These are phyloP conservation scores for Protomyces arabidopsidicola DNA, from an alignment of 1,139 yeast genomes.

Conservation along the genomic window DNA sequence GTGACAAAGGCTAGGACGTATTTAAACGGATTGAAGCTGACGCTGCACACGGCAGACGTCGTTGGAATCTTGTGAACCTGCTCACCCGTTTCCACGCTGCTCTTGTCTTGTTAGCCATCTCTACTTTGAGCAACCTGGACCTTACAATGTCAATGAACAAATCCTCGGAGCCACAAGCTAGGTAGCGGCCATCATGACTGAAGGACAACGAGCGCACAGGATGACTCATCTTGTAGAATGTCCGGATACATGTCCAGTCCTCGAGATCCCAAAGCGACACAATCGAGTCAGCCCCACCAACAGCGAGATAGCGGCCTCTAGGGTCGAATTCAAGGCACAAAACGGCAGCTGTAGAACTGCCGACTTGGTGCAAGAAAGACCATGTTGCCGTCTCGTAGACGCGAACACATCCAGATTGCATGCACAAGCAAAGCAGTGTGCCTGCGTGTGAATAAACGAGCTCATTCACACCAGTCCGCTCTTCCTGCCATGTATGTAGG, in stretches of 20 bases:
- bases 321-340: slow-evolving; percentile 51
- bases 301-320: slow-evolving; percentile 51
- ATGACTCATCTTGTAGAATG: slow-evolving; percentile 42
- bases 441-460: slow-evolving; percentile 30
- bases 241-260: slow-evolving; percentile 47
- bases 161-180: slow-evolving; percentile 40
- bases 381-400: slow-evolving; percentile 22
- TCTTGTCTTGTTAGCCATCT: slow-evolving; percentile 5
- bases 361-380: slow-evolving; percentile 26
- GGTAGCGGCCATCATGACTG: slow-evolving; percentile 40
- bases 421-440: slow-evolving; percentile 24
- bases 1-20: slow-evolving; percentile 37
- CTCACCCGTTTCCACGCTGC: slow-evolving; percentile 37
- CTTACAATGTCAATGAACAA: slow-evolving; percentile 36
- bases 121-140: slow-evolving; percentile 28
- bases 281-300: slow-evolving; percentile 68
- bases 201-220: slow-evolving; percentile 38
- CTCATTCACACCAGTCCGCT: slow-evolving; percentile 23
- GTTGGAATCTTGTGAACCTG: slow-evolving; percentile 33
- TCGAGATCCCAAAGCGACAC: slow-evolving; percentile 57
- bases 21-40: slow-evolving; percentile 40
- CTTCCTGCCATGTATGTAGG: slow-evolving; percentile 23
- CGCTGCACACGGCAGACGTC: slow-evolving; percentile 33
- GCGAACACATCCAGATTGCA: slow-evolving; percentile 29
- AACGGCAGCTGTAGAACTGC: slow-evolving; percentile 28